Conservation (phyloP, 345 rosid genomes). For the Isatis tinctoria region DNA sequence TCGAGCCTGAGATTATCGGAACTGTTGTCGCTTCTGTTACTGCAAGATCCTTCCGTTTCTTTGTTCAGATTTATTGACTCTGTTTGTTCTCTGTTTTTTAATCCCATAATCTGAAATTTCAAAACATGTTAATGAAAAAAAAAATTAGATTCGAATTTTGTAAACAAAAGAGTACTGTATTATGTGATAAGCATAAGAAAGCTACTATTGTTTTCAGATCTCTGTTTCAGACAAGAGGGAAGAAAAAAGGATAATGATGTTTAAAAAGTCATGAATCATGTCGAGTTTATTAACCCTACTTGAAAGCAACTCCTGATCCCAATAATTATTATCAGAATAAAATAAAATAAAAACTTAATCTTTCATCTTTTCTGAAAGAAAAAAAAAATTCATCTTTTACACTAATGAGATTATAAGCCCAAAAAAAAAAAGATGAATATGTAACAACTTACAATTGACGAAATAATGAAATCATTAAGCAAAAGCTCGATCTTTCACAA, state of each 20-base stretch:
- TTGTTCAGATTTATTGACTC: conserved; percentile 90
- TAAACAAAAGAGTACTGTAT: conserved; percentile 13
- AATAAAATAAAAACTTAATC: not conserved
- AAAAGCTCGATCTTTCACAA: not conserved
- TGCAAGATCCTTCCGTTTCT: conserved; percentile 91
- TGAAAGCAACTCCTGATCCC: conserved; percentile 22
- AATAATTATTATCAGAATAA: conserved; percentile 1
- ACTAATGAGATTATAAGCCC: not conserved
- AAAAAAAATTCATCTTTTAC: not conserved
- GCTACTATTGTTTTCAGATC: conserved; percentile 13
- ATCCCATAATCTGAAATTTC: conserved; percentile 64
- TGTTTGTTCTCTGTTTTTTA: conserved; percentile 77
- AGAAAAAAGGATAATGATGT: conserved; percentile 15
- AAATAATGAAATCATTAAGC: not conserved
- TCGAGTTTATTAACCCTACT: conserved; percentile 27
- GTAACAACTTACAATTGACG: too few species aligned
- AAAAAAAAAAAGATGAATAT: not conserved
- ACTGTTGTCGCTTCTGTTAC: conserved; percentile 92
- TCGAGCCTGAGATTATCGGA: conserved; percentile 85
- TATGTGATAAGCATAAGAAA: conserved; percentile 20
- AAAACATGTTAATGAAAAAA: not conserved
- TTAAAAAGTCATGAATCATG: conserved; percentile 25
- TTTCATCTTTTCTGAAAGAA: not conserved
- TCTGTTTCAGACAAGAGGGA: conserved; percentile 11
- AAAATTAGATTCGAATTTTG: not conserved